A percentile compares a stretch with the other conserved stretches of the same genome.
Evolutionary conservation across 495 filamentous ascomycete species (phyloP).

Genomic region (Venustampulla echinocandica): DNA sequence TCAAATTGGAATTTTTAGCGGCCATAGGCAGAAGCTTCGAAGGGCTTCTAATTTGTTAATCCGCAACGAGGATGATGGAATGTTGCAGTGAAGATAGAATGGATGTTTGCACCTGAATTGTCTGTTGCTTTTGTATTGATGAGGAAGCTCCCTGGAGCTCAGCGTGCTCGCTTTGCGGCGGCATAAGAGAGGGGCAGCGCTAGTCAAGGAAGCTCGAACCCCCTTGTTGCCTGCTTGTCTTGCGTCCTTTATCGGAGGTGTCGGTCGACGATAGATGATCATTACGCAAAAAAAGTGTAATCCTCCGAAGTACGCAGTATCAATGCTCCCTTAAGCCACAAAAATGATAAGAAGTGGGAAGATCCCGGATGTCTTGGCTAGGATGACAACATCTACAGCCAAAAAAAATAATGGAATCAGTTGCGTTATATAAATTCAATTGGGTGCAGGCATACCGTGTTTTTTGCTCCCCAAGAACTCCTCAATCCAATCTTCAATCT

Average conservation of each 20-base stretch:
- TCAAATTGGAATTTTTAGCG: too few relatives aligned
- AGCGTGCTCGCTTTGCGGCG: conserved; percentile 6
- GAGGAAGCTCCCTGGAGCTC: neutral
- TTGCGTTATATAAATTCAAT: too few relatives aligned
- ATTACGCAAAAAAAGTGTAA: too few relatives aligned
- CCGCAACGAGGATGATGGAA: neutral
- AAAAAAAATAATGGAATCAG: too few relatives aligned
- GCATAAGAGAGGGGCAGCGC: conserved; percentile 9
- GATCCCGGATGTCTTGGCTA: too few relatives aligned
- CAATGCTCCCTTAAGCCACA: too few relatives aligned
- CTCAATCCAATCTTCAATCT: neutral
- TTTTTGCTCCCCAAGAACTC: too few relatives aligned
- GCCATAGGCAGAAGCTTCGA: conserved; percentile 17
- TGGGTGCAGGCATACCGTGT: too few relatives aligned
- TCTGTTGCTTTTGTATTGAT: conserved; percentile 1
- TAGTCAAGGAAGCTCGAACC: neutral
- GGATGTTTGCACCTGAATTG: conserved; percentile 5
- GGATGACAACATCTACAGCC: too few relatives aligned
- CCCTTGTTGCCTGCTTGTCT: neutral
- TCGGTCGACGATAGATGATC: neutral
- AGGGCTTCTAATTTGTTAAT: too few relatives aligned
- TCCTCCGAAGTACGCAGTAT: too few relatives aligned
- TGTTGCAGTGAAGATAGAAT: neutral
- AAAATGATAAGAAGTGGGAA: too few relatives aligned
- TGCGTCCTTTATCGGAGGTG: conserved; percentile 3